Percentiles rank a stretch among this genome's conserved stretches.
Evolutionary conservation across 2,329 filamentous ascomycete species (phyloP).

Genomic region (Verticillium tricorpus): DNA sequence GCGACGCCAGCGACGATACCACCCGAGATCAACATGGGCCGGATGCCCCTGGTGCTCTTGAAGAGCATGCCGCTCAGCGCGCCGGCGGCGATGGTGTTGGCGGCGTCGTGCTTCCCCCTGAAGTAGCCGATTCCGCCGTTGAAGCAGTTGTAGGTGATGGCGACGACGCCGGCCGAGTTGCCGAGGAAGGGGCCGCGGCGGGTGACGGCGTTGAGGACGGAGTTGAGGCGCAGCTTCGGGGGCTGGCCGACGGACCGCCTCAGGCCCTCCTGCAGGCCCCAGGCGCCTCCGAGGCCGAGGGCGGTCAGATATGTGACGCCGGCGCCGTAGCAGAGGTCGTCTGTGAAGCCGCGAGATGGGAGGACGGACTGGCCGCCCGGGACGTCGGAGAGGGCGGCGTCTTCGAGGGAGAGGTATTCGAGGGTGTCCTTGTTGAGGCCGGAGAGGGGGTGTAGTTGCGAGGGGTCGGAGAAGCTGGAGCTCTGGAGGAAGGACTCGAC

Average conservation of each 20-base stretch:
- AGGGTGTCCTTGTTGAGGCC: slow-evolving; percentile 89
- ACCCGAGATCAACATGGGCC: slow-evolving; percentile 92
- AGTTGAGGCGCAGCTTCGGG: slow-evolving; percentile 89
- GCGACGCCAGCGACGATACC: slow-evolving; percentile 84
- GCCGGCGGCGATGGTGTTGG: slow-evolving; percentile 84
- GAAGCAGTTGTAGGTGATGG: slow-evolving; percentile 92
- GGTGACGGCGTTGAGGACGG: slow-evolving; percentile 90
- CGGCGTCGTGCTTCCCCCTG: slow-evolving; percentile 81
- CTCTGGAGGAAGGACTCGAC: slow-evolving; percentile 81
- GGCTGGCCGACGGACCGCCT: slow-evolving; percentile 71
- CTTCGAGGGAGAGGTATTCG: slow-evolving; percentile 93
- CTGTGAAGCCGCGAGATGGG: slow-evolving; percentile 93
- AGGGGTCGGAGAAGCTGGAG: slow-evolving; percentile 76
- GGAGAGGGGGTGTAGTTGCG: slow-evolving; percentile 86
- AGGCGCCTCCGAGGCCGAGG: slow-evolving; percentile 78
- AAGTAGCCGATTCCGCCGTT: slow-evolving; percentile 78
- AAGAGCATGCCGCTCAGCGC: slow-evolving; percentile 89
- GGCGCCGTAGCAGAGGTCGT: slow-evolving; percentile 96
- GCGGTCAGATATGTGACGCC: slow-evolving; percentile 91
- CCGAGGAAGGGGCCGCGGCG: slow-evolving; percentile 90
- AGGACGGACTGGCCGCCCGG: slow-evolving; percentile 83
- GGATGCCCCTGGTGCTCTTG: slow-evolving; percentile 86
- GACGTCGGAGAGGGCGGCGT: slow-evolving; percentile 79
- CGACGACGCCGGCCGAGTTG: slow-evolving; percentile 92
- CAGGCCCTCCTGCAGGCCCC: slow-evolving; percentile 89